Base-by-base conservation (phyloP, 805 yeast species). In the Scheffersomyces stipitis region DNA sequence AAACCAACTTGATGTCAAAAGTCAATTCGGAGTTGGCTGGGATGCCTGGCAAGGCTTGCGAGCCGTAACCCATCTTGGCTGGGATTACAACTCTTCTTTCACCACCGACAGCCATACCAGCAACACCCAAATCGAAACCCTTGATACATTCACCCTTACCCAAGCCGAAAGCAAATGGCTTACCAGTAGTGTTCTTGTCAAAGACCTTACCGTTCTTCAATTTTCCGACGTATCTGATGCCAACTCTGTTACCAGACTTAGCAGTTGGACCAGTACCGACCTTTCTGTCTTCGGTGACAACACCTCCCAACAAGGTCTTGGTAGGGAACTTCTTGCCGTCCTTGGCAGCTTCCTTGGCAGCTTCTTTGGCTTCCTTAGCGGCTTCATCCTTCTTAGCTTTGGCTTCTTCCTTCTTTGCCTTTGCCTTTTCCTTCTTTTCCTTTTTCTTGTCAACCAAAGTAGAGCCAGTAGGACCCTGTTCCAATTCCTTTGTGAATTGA, bases 121-220 rank as follows among this genome's bases (percentile, higher is more conserved):
- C 89, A 55, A 93, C 93, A 76, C 99, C 99, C 58, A 91, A 78
- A 63, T 93, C 99, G 87, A 96, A 93, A 49, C 98, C 99, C 68
- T 87, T 87, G 75, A 93, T 93, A 52, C 95, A 97, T 71, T 93
- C 99, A 61, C 98, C 99, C 65, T 84, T 86, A 57, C 99, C 99
- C 54, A 93, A 78, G 46, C 78, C 80, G 70, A 93, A 93, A 48
- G 70, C 68, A 67, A 93, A 93, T 58, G 99, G 99, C 75, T 88
- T 91, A 57, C 99, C 99, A 49, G 83, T 76, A 52, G 96, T 88
- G 81, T 93, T 93, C 69, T 91, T 90, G 78, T 93, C 99, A 51
- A 93, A 93, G 33, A 86, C 89, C 65, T 87, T 87, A 54, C 98
- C 99, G 72, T 90, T 89, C 73, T 86, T 84, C 66, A 93, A 81